Percentiles rank a stretch among this genome's conserved stretches.
Evolutionary conservation across 352 stramenopile species (phyloP).

Genomic region (Phytophthora aleatoria): DNA sequence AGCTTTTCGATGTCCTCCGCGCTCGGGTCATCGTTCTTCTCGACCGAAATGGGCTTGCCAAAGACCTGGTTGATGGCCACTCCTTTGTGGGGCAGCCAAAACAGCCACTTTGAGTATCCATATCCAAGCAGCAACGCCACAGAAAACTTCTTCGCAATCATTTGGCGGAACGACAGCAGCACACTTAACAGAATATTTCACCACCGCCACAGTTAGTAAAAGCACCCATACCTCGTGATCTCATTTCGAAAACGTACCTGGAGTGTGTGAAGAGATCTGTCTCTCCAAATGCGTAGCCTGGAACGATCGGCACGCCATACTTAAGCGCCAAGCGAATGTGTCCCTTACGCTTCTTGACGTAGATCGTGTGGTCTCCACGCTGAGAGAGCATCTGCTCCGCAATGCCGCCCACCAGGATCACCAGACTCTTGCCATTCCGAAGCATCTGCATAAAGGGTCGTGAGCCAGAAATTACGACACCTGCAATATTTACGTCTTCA

Average conservation of each 20-base stretch:
- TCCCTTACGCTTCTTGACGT: slow-evolving; percentile 84
- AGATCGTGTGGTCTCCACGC: slow-evolving; percentile 72
- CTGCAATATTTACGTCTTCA: neutral
- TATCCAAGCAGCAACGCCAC: slow-evolving; percentile 67
- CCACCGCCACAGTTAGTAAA: slow-evolving; percentile 4
- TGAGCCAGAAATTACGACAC: slow-evolving; percentile 8
- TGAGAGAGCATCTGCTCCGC: slow-evolving; percentile 85
- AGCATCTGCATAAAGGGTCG: slow-evolving; percentile 41
- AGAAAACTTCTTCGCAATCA: slow-evolving; percentile 69
- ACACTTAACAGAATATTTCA: slow-evolving; percentile 31
- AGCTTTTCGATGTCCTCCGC: slow-evolving; percentile 70
- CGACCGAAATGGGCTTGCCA: slow-evolving; percentile 69
- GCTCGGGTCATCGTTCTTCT: slow-evolving; percentile 63
- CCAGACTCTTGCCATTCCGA: slow-evolving; percentile 69
- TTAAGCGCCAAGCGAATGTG: slow-evolving; percentile 79
- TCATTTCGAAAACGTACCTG: slow-evolving; percentile 34
- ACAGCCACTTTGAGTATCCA: slow-evolving; percentile 60
- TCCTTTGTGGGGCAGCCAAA: slow-evolving; percentile 59
- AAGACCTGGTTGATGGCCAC: slow-evolving; percentile 75
- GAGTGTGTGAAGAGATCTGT: slow-evolving; percentile 86
- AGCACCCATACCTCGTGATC: neutral
- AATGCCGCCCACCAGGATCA: slow-evolving; percentile 84
- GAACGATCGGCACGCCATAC: slow-evolving; percentile 77
- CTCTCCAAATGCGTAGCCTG: slow-evolving; percentile 82
- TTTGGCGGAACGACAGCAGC: slow-evolving; percentile 71